Evolutionary conservation across 1,284 basidiomycete species (phyloP).

Genomic region (Inonotus hispidus): DNA sequence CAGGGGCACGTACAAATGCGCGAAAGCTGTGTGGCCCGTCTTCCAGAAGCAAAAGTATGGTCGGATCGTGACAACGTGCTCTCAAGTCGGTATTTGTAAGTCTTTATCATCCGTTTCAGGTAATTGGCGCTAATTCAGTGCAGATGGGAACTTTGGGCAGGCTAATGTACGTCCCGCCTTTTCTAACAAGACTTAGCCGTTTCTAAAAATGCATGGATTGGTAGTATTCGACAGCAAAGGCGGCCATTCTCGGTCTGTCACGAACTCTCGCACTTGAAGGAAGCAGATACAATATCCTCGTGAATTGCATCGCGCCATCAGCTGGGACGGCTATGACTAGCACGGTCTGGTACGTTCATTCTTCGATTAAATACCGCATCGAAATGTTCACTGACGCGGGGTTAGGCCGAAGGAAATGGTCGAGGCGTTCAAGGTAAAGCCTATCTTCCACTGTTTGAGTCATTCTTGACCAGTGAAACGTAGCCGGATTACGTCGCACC

Average conservation of each 20-base stretch:
- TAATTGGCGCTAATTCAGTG: conserved; percentile 5
- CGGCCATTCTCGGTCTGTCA: conserved; percentile 88
- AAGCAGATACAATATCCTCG: conserved; percentile 83
- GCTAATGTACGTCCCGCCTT: conserved; percentile 51
- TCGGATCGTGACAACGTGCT: conserved; percentile 91
- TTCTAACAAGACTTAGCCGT: neutral
- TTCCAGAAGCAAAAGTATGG: conserved; percentile 98
- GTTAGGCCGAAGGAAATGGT: conserved; percentile 87
- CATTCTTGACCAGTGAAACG: neutral
- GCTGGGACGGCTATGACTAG: conserved; percentile 91
- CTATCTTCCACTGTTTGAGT: neutral
- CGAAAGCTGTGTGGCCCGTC: conserved; percentile 94
- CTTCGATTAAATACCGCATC: conserved; percentile 2
- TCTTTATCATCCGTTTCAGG: neutral
- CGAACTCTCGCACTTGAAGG: conserved; percentile 91
- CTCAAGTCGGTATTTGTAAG: conserved; percentile 88
- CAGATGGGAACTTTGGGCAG: conserved; percentile 94
- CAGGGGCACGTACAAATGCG: conserved; percentile 47
- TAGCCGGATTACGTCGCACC: conserved; percentile 91
- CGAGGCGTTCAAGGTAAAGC: conserved; percentile 78
- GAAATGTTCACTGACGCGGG: neutral
- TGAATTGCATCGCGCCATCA: conserved; percentile 85
- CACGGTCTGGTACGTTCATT: conserved; percentile 60
- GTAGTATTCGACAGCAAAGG: conserved; percentile 90
- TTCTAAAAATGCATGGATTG: neutral